phyloP scores from a whole-genome alignment of 345 rosid genomes.

The Laguncularia racemosa region DNA sequence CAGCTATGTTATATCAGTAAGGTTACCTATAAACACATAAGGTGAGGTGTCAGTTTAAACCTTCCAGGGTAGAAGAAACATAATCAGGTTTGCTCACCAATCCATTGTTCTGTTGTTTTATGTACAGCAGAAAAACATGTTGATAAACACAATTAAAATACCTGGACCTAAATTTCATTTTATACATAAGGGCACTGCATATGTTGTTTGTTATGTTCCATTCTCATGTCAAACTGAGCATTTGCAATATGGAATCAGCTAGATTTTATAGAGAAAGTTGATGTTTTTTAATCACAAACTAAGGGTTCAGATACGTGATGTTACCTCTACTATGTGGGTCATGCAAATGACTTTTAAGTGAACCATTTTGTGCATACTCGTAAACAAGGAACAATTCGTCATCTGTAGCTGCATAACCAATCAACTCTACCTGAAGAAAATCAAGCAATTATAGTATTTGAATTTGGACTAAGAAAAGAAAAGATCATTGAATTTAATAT shows the following conservation, averaged over 20 bases:
- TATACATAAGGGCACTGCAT: too few relatives aligned
- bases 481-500: slow-evolving; percentile 18
- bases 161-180: too few relatives aligned
- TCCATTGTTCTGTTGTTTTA: too few relatives aligned
- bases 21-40: too few relatives aligned
- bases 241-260: not conserved
- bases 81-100: too few relatives aligned
- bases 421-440: slow-evolving; percentile 80
- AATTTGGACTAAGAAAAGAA: slow-evolving; percentile 10
- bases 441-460: slow-evolving; percentile 6
- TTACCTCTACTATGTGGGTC: slow-evolving; percentile 88
- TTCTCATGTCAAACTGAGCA: not conserved
- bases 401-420: slow-evolving; percentile 75
- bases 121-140: too few relatives aligned
- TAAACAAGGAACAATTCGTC: slow-evolving; percentile 83
- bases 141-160: too few relatives aligned
- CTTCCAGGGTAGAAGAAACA: too few relatives aligned
- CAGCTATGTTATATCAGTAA: too few relatives aligned
- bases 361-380: slow-evolving; percentile 89
- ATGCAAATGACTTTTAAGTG: slow-evolving; percentile 75
- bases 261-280: not conserved
- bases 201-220: not conserved
- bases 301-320: not conserved
- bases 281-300: not conserved
- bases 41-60: too few relatives aligned